Evolutionary conservation across 2,329 filamentous ascomycete genomes (phyloP), one percentile per base, ranked within the genome.

Genomic region (Diaporthe destruens): DNA sequence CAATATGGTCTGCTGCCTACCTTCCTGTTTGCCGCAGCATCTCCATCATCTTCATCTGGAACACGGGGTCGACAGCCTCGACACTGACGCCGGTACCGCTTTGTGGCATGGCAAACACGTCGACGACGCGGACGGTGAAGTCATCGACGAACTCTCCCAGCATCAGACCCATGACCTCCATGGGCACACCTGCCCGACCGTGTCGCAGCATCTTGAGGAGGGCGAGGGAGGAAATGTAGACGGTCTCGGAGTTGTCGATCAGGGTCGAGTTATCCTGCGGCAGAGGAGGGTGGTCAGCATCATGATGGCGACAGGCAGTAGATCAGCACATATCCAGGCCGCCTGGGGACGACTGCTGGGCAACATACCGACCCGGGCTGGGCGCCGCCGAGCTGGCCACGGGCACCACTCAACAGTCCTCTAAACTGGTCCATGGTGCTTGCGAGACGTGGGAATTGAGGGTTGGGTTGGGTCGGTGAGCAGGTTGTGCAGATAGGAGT

Each of bases 41-140:
- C 82, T 99, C 96, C 96, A 99, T 99, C 96, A 99, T 99, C 89
- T 98, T 99, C 80, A 95, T 98, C 86, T 99, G 96, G 84, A 99
- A 99, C 44, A 99, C 96, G 12, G 95, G 95, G 82, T 99, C 96
- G 75, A 99, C 96, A 67, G 96, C 97, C 85, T 99, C 96, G 79
- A 99, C 96, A 84, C 94, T 98, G 78, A 99, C 96, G 77, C 96
- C 96, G 1, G 96, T 99, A 85, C 96, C 96, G 78, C 95, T 98
- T 82, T 99, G 96, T 25, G 96, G 96, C 96, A 99, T 99, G 74
- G 96, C 96, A 84, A 99, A 99, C 36, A 99, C 96, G 84, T 99
- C 96, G 77, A 98, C 96, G 18, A 99, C 96, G 77, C 96, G 93
- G 75, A 99, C 96, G 73, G 96, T 99, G 85, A 98, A 99, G 85